These are phyloP conservation scores for Alternaria dauci DNA, from an alignment of 2,329 filamentous ascomycete genomes.

Conservation along the genomic window DNA sequence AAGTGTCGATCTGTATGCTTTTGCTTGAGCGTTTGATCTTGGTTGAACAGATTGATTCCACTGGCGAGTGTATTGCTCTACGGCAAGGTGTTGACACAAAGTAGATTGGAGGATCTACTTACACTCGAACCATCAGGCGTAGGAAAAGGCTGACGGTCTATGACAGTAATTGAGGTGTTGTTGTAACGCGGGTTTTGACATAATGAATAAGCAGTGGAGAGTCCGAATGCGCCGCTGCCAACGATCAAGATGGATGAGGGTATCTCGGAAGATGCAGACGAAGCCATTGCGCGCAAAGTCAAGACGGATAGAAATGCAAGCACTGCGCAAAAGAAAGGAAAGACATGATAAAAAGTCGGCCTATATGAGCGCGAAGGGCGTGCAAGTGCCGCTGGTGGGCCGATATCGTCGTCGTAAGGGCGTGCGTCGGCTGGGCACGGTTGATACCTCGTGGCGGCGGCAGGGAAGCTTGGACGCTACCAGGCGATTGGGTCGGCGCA, in stretches of 20 bases:
- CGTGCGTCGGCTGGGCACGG: conserved; percentile 39
- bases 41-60: not conserved
- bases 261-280: conserved; percentile 24
- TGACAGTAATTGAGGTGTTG: conserved; percentile 62
- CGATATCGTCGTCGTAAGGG: conserved; percentile 39
- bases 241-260: conserved; percentile 59
- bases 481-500: conserved; percentile 21
- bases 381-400: conserved; percentile 24
- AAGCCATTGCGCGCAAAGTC: conserved; percentile 29
- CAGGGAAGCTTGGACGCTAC: conserved; percentile 26
- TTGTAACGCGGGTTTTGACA: conserved; percentile 65
- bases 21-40: conserved; percentile 7
- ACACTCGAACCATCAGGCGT: conserved; percentile 66
- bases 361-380: conserved; percentile 19
- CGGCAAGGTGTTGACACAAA: not conserved
- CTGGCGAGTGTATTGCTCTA: not conserved
- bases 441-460: conserved; percentile 22
- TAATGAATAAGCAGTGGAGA: conserved; percentile 75
- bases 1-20: conserved; percentile 60
- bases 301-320: conserved; percentile 4
- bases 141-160: conserved; percentile 66
- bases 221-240: conserved; percentile 63
- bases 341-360: not conserved
- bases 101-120: conserved; percentile 24
- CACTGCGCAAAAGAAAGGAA: conserved; percentile 5